Conservation (phyloP, 305 asterid species). For the Solanum hybrid region DNA sequence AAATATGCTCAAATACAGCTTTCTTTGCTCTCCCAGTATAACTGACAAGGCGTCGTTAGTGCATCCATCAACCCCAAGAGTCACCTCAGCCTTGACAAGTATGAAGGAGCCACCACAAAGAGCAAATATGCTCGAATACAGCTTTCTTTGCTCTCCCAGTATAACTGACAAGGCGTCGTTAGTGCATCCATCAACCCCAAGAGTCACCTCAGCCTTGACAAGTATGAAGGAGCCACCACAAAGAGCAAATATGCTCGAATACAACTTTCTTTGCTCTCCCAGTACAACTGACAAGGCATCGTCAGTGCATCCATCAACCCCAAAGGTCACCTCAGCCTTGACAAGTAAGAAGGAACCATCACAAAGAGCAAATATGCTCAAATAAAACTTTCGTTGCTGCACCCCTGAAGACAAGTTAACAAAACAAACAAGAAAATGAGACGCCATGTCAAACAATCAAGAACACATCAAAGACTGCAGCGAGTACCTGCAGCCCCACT, state of each 20-base stretch:
- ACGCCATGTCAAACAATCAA: conserved; percentile 7
- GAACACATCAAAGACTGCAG: conserved; percentile 17
- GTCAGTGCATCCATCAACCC: conserved; percentile 56
- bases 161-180: conserved; percentile 62
- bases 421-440: conserved; percentile 21
- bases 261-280: conserved; percentile 29
- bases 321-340: conserved; percentile 73
- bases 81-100: conserved; percentile 80
- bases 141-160: conserved; percentile 37
- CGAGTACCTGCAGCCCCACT: conserved; percentile 40
- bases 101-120: conserved; percentile 49
- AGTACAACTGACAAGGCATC: conserved; percentile 64
- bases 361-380: conserved; percentile 14
- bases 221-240: conserved; percentile 55
- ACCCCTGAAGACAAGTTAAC: conserved; percentile 36
- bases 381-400: conserved; percentile 17
- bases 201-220: conserved; percentile 82
- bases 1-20: neutral
- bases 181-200: conserved; percentile 51
- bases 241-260: conserved; percentile 10
- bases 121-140: conserved; percentile 7
- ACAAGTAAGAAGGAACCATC: conserved; percentile 64
- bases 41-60: conserved; percentile 66
- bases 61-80: conserved; percentile 42
- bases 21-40: conserved; percentile 43